Percentiles rank a stretch among this genome's conserved stretches.
Evolutionary conservation across 1,139 yeast genomes (phyloP).

Genomic region (Magnusiomyces suaveolens): DNA sequence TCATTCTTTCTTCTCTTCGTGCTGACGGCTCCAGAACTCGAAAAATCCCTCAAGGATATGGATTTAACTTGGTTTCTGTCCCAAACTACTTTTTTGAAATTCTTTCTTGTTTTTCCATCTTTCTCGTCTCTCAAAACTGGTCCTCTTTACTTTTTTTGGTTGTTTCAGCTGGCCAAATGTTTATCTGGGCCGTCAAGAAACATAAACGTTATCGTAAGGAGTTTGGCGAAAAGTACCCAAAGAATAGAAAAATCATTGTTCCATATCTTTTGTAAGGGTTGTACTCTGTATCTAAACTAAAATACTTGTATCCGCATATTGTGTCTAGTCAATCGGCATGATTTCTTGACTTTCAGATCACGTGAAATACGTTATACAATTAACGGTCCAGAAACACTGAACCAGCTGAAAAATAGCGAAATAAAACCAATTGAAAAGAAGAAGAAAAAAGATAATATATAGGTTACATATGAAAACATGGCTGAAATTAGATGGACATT

Average conservation of each 20-base stretch:
- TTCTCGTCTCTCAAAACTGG: constrained; percentile 68
- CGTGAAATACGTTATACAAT: no score
- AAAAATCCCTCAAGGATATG: constrained; percentile 45
- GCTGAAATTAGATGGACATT: no score
- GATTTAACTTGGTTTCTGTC: constrained; percentile 37
- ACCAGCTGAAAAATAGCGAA: no score
- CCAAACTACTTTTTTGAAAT: constrained; percentile 92
- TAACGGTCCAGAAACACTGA: no score
- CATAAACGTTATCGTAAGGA: constrained; percentile 57
- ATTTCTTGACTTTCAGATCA: no score
- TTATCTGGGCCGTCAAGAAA: constrained; percentile 66
- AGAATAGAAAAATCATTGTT: constrained; percentile 53
- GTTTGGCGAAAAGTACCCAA: constrained; percentile 69
- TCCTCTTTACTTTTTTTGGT: constrained; percentile 58
- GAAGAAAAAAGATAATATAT: no score
- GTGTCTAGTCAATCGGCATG: no score
- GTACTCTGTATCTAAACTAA: not conserved
- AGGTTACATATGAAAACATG: no score
- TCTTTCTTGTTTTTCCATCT: constrained; percentile 59
- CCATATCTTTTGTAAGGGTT: constrained; percentile 41
- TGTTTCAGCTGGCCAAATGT: constrained; percentile 73
- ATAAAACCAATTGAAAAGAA: no score
- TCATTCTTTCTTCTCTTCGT: constrained; percentile 49
- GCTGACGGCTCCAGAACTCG: constrained; percentile 39
- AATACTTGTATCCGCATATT: not conserved